Base-by-base conservation (phyloP, 202 grass and related monocot genomes). In the Saccharum hybrid region DNA sequence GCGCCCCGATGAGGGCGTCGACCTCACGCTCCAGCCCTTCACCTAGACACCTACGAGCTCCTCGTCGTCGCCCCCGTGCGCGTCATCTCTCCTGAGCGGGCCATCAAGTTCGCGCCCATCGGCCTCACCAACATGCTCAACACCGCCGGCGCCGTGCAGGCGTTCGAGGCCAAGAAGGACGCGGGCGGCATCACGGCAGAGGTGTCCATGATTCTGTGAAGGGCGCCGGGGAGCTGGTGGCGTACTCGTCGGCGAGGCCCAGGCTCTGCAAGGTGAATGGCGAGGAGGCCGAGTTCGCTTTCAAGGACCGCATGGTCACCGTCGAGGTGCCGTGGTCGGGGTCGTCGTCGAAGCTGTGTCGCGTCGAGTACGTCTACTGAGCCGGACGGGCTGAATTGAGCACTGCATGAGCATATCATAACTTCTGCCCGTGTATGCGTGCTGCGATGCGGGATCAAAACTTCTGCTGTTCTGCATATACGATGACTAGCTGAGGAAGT, bases 71-170 rank as follows among this genome's bases (percentile, higher is more conserved):
- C 92, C 1, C 96, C 10, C 10, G 42, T 45, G 42, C 80, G 69
- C 36, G 12, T 65, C n/a, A 31, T 93, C 12, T 23, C 68, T 46
- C 15, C 60, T 1, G 76, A 45, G 28, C 56, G 72, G 8, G 10
- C 4, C 1, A 7, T 90, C 43, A 10, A 65, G 26, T 95, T 95
- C 37, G 92, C 96, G 14, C 90, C 90, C 18, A 90, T 98, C 66
- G 96, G 96, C 0, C 92, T 98, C 48, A 75, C 83, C 45, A 95
- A 92, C 92, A 98, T 98, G 96, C 85, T 98, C 5, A 98, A 98
- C 51, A 42, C 89, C 5, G 90, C 89, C 2, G 96, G 90, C 2
- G 92, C 92, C 3, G 83, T 95, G 39, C 90, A 95, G 82, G 49
- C 7, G 1, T 68, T 93, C 22, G 85, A 90, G 59, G 4, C 62